phyloP scores from a whole-genome alignment of 768 basidiomycete genomes.

The Chlorophyllum brunneum region DNA sequence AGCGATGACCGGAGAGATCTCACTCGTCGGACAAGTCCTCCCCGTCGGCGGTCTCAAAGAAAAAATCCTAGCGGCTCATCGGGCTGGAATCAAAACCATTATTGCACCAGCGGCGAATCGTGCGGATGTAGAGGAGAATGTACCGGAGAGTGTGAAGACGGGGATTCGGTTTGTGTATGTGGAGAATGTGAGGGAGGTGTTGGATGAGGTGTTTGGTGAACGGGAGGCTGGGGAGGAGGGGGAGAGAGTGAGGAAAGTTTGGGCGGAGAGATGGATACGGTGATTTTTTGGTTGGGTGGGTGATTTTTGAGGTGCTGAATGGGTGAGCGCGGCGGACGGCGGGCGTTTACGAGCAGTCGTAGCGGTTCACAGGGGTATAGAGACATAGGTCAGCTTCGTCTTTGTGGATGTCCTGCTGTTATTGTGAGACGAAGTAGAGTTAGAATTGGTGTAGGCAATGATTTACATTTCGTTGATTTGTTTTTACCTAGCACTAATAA shows the following conservation, averaged over 20 bases:
- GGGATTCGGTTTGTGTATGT: constrained; percentile 96
- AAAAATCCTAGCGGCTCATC: constrained; percentile 95
- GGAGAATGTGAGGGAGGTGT: constrained; percentile 86
- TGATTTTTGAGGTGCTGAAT: too few relatives aligned
- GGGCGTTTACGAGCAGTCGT: too few relatives aligned
- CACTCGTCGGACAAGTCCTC: constrained; percentile 91
- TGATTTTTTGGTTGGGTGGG: too few relatives aligned
- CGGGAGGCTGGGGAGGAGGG: constrained; percentile 27
- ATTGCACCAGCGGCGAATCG: constrained; percentile 84
- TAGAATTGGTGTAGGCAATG: too few relatives aligned
- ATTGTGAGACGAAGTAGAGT: too few relatives aligned
- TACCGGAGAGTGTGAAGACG: constrained; percentile 91
- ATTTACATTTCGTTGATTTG: too few relatives aligned
- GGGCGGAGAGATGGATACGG: constrained; percentile 5
- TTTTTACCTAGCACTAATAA: too few relatives aligned
- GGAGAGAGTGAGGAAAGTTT: constrained; percentile 8
- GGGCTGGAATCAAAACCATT: constrained; percentile 93
- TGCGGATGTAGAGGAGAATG: constrained; percentile 96
- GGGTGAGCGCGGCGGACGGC: too few relatives aligned
- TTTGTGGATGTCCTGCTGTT: too few relatives aligned
- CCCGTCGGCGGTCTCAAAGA: constrained; percentile 96
- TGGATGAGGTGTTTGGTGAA: constrained; percentile 83
- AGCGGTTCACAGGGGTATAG: too few relatives aligned
- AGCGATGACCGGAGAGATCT: constrained; percentile 99
- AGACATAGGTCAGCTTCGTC: too few relatives aligned